phyloP scores from a whole-genome alignment of 2,329 filamentous ascomycete species.

The Allantophomopsis cytisporea region DNA sequence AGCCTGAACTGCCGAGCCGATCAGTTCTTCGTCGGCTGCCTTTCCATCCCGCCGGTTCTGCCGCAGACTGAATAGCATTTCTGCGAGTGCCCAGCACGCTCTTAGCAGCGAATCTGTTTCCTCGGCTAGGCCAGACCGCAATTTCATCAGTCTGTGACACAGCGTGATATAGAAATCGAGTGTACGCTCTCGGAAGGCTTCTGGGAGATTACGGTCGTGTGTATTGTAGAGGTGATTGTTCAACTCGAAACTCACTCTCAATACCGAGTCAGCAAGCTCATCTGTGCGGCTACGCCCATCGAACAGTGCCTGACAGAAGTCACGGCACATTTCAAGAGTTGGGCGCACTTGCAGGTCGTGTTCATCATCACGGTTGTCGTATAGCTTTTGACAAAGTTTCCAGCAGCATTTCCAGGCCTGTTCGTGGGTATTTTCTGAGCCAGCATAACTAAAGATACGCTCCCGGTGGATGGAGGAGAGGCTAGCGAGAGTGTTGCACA shows the following conservation, averaged over 20 bases:
- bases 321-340: slow-evolving; percentile 75
- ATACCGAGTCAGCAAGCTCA: slow-evolving; percentile 69
- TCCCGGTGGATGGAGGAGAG: slow-evolving; percentile 75
- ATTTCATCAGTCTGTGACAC: slow-evolving; percentile 94
- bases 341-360: slow-evolving; percentile 54
- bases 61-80: slow-evolving; percentile 84
- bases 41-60: slow-evolving; percentile 68
- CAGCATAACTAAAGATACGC: slow-evolving; percentile 63
- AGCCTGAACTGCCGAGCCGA: slow-evolving; percentile 79
- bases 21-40: slow-evolving; percentile 64
- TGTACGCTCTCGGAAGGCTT: slow-evolving; percentile 78
- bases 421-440: slow-evolving; percentile 65
- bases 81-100: slow-evolving; percentile 81
- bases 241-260: slow-evolving; percentile 86
- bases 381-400: slow-evolving; percentile 82
- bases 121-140: slow-evolving; percentile 62
- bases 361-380: slow-evolving; percentile 64
- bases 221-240: slow-evolving; percentile 94
- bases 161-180: slow-evolving; percentile 90
- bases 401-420: slow-evolving; percentile 90
- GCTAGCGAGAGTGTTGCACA: slow-evolving; percentile 81
- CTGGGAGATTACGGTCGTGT: slow-evolving; percentile 71
- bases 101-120: slow-evolving; percentile 76
- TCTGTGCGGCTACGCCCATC: slow-evolving; percentile 70
- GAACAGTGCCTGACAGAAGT: slow-evolving; percentile 86